Evolutionary conservation across 306 rosid species (phyloP).

Genomic region (Hippophae gyantsensis): DNA sequence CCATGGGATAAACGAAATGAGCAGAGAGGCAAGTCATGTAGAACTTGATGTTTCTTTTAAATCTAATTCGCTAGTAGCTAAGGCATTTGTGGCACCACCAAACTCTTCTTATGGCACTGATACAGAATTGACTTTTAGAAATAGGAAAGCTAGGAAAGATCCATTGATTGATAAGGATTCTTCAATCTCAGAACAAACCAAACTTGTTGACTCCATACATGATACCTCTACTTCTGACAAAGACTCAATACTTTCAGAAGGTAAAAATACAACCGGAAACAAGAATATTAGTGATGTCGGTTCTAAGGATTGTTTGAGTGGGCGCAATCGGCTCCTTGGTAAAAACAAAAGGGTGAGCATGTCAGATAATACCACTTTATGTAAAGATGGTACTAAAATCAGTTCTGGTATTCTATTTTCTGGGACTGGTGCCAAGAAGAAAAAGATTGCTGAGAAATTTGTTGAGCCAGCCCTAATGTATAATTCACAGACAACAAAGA

Average conservation of each 20-base stretch:
- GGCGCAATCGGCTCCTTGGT: constrained; percentile 12
- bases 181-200: constrained; percentile 9
- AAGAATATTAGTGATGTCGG: constrained; percentile 19
- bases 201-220: constrained; percentile 14
- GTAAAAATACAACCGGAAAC: constrained; percentile 9
- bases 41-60: constrained; percentile 85
- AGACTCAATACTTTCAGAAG: constrained; percentile 17
- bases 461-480: constrained; percentile 44
- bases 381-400: constrained; percentile 12
- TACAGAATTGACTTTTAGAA: constrained; percentile 8
- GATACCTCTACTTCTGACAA: constrained; percentile 17
- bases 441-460: constrained; percentile 50
- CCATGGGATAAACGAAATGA: constrained; percentile 34
- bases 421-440: constrained; percentile 46
- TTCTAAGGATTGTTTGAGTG: constrained; percentile 22
- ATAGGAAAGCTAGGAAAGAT: constrained; percentile 15
- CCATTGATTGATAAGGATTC: constrained; percentile 10
- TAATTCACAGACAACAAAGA: constrained; percentile 19
- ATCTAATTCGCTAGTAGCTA: constrained; percentile 75
- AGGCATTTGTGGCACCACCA: constrained; percentile 50
- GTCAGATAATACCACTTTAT: constrained; percentile 13
- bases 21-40: constrained; percentile 50
- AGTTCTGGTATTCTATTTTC: constrained; percentile 23
- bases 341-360: no score
- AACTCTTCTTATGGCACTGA: constrained; percentile 25